Conservation (phyloP, 257 asterid genomes). For the Scutellaria minor region DNA sequence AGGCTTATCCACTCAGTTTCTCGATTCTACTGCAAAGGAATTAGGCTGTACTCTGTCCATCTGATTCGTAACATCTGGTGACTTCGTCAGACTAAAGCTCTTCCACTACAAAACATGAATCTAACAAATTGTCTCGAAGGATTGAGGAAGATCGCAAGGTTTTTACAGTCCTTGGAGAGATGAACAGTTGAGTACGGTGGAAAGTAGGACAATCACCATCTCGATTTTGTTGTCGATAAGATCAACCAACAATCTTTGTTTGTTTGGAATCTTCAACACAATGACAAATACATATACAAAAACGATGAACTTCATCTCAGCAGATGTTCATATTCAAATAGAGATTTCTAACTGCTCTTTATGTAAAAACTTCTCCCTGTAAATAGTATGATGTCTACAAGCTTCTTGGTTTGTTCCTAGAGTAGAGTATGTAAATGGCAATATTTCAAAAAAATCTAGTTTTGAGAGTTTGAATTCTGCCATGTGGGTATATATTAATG, state of each 20-base stretch:
- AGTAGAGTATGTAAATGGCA: background rate
- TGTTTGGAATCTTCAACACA: background rate
- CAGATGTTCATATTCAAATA: no score
- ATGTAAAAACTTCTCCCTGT: background rate
- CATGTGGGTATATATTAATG: background rate
- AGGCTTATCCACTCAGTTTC: constrained; percentile 60
- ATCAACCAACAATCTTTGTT: background rate
- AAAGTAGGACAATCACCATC: background rate
- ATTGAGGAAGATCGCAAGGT: constrained; percentile 1
- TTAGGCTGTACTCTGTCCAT: constrained; percentile 61
- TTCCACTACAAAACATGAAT: constrained; percentile 16
- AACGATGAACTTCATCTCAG: background rate
- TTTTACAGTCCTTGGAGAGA: background rate
- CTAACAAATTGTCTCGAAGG: constrained; percentile 17
- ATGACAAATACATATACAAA: background rate
- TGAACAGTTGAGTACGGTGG: constrained; percentile 13
- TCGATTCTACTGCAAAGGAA: constrained; percentile 69
- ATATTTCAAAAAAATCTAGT: background rate
- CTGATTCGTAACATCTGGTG: constrained; percentile 32
- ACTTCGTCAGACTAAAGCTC: constrained; percentile 13
- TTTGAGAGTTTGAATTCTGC: background rate
- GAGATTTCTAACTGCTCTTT: background rate
- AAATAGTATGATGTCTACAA: background rate
- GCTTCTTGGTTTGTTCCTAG: background rate
- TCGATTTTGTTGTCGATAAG: background rate